phyloP scores from a whole-genome alignment of 2,329 filamentous ascomycete species.

The Neocatenulostroma microsporum region DNA sequence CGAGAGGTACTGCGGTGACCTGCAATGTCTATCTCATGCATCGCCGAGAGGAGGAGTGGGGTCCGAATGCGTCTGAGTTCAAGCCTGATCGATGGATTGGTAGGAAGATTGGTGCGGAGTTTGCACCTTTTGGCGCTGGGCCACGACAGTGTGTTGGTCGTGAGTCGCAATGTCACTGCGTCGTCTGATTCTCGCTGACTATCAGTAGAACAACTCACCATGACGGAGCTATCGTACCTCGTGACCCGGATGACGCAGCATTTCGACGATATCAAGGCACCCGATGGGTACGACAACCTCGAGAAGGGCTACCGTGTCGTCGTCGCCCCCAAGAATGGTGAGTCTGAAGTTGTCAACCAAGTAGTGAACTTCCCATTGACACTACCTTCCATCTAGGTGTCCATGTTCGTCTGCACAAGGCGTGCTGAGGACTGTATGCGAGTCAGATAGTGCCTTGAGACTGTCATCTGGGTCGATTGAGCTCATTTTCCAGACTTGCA shows the following conservation, averaged over 20 bases:
- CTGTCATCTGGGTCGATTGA: no score
- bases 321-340: slow-evolving; percentile 15
- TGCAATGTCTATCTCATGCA: slow-evolving; percentile 44
- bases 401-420: no score
- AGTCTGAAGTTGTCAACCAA: no score
- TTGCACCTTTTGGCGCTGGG: slow-evolving; percentile 19
- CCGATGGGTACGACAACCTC: slow-evolving; percentile 14
- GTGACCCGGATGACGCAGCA: slow-evolving; percentile 14
- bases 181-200: neutral
- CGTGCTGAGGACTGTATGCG: no score
- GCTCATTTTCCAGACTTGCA: no score
- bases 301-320: slow-evolving; percentile 16
- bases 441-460: no score
- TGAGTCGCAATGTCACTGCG: neutral
- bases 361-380: no score
- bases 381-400: no score
- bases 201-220: slow-evolving; percentile 8
- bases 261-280: slow-evolving; percentile 12
- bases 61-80: slow-evolving; percentile 57
- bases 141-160: slow-evolving; percentile 16
- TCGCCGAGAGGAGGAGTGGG: slow-evolving; percentile 40
- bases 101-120: slow-evolving; percentile 31
- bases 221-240: slow-evolving; percentile 16
- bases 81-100: slow-evolving; percentile 69
- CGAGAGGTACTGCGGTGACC: slow-evolving; percentile 32